These are phyloP conservation scores for Heliamphora ciliata DNA, from an alignment of 179 eudicot genomes.

Conservation along the genomic window DNA sequence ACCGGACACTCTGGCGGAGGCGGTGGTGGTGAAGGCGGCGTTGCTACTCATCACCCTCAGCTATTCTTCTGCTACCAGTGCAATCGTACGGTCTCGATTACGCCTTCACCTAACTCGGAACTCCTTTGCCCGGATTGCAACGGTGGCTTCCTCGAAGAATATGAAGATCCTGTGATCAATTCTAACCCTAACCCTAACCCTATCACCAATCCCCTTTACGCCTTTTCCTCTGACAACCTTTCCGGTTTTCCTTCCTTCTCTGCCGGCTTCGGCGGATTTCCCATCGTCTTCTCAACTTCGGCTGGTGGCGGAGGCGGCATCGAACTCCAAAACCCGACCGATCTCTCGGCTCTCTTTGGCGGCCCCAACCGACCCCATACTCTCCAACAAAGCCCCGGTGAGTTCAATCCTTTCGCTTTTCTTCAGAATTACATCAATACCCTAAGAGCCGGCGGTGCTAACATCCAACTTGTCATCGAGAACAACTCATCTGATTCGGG, in stretches of 20 bases:
- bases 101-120: constrained; percentile 32
- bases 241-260: constrained; percentile 19
- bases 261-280: constrained; percentile 19
- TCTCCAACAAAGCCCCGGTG: constrained; percentile 19
- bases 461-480: constrained; percentile 55
- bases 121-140: constrained; percentile 51
- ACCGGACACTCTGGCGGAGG: constrained; percentile 9
- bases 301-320: constrained; percentile 14
- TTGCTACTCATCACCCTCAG: constrained; percentile 5
- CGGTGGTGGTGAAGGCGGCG: not conserved
- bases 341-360: constrained; percentile 34
- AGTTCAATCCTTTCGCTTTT: constrained; percentile 47
- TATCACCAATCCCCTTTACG: constrained; percentile 9
- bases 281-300: constrained; percentile 17
- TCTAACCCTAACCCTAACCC: constrained; percentile 24
- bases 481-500: constrained; percentile 13
- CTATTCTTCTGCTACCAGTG: constrained; percentile 63
- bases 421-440: constrained; percentile 41
- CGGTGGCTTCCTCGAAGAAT: constrained; percentile 63
- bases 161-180: constrained; percentile 21
- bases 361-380: not conserved
- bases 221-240: constrained; percentile 7
- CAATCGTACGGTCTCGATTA: constrained; percentile 41
- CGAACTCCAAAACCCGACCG: constrained; percentile 21
- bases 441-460: constrained; percentile 49